Base-by-base conservation (phyloP, 305 asterid species). In the Fraxinus dipetala region DNA sequence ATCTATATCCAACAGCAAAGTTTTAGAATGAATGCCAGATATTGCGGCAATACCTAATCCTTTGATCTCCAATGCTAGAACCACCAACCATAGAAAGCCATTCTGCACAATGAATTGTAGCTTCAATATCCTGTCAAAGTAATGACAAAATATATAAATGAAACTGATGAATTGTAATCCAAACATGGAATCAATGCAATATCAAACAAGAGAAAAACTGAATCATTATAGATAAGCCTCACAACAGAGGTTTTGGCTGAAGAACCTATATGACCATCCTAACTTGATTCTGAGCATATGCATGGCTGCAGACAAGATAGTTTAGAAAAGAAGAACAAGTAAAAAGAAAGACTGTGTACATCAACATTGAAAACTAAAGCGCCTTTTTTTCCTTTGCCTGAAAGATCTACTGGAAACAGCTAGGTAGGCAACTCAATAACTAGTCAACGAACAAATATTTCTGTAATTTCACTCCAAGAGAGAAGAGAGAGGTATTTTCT, bases 81-180 rank as follows among this genome's bases (percentile, higher is more conserved):
- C 98, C 98, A 87, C 99, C 99, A 86, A 93, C 98, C 99, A 96
- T 96, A 84, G 95, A 96, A 81, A 96, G 94, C 99, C 99, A 96
- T 89, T 96, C 99, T 90, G 99, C 99, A 89, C 99, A 96, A 90
- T 96, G 99, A 93, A 96, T 91, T 91, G 99, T 92, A 89, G 98
- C 98, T 92, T 96, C 99, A 89, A 96, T 93, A 88, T 96, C 99
- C 99, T 96, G 99, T 91, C 86, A 90, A 90, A 87, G 85, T 78
- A 89, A 82, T 85, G 86, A 86, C 88, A 88, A 89, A 85, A 82
- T 78, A 89, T 79, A 84, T 87, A 81, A 87, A 85, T 85, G 85
- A 85, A 88, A 84, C 83, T 67, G 86, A 70, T 79, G 76, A 87
- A 70, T 30, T 67, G 59, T 75, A 82, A 20, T 30, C 81, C 65